Evolutionary conservation across 2,329 filamentous ascomycete genomes (phyloP).

Genomic region (Trichoderma aggressivum): DNA sequence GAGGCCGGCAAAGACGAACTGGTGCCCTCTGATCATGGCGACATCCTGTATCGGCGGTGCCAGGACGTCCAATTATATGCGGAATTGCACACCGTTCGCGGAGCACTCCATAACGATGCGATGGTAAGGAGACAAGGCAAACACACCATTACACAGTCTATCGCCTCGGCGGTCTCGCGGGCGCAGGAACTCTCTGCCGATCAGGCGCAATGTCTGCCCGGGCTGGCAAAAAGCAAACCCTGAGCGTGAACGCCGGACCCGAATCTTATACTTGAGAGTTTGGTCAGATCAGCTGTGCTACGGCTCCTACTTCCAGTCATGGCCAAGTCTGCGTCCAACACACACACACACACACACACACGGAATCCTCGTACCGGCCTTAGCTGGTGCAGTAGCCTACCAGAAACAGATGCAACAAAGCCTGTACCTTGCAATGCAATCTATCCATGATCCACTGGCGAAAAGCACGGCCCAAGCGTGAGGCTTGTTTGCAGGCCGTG

Average conservation of each 20-base stretch:
- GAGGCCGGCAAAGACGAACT: constrained; percentile 58
- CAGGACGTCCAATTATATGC: constrained; percentile 45
- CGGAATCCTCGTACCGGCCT: neutral
- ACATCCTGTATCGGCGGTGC: constrained; percentile 46
- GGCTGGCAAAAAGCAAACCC: neutral
- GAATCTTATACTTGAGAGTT: neutral
- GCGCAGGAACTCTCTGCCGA: neutral
- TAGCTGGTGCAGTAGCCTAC: constrained; percentile 3
- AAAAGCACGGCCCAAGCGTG: constrained; percentile 20
- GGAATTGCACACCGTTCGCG: constrained; percentile 41
- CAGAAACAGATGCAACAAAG: neutral
- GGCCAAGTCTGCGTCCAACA: neutral
- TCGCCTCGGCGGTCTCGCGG: constrained; percentile 28
- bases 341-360: constrained; percentile 1
- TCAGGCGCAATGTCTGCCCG: neutral
- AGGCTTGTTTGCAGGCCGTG: neutral
- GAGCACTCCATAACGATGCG: constrained; percentile 57
- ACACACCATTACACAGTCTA: constrained; percentile 42
- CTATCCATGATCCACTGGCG: constrained; percentile 12
- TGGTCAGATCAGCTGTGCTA: neutral
- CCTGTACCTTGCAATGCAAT: constrained; percentile 15
- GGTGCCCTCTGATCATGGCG: constrained; percentile 51
- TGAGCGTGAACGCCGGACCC: neutral
- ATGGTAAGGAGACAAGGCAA: constrained; percentile 47
- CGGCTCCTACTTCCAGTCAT: neutral